Base-by-base conservation (phyloP, 1,284 basidiomycete species). In the Inonotus obliquus region DNA sequence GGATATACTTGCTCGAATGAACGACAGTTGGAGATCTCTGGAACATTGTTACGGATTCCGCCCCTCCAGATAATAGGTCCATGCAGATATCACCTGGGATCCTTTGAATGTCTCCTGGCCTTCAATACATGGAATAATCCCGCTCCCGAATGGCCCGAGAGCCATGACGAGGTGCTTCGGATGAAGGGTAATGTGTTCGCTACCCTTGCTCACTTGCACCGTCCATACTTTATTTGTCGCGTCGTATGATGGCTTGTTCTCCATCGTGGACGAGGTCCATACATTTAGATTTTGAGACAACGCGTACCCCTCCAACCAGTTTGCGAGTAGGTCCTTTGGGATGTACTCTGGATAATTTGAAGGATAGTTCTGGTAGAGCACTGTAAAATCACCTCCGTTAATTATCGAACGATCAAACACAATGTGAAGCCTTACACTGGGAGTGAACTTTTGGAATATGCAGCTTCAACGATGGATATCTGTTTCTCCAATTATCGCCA, bases 401-500 rank as follows among this genome's bases (percentile, higher is more conserved):
- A 41, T 29, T 17, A 27, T 13, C 17, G 39, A 13, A 39, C 9
- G 17, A 1, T 11, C n/a, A n/a, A n/a, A n/a, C 45, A 32, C 17
- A 35, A 10, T 23, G 13, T 14, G 37, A 9, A 11, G 21, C 70
- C 75, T 54, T 57, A 77, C 76, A 61, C 10, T 67, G 57, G 65
- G 74, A 73, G 32, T 79, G 73, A 25, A 66, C 69, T 49, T 70
- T 69, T 13, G 73, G 66, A 1, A 76, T 80, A 66, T 83, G 81
- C 14, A 83, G 70, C 1, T 74, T 77, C 29, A 84, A 67, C 1
- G 77, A 75, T 39, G 79, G 75, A 67, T 85, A 84, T 14, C 82
- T 75, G 25, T 75, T 72, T 37, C 81, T 69, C 84, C 82, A 85
- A 63, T 76, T 77, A 67, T 84, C 81, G 5, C 84, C 84, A 4